Evolutionary conservation across 202 grass and related monocot genomes (phyloP), one percentile per base, ranked within the genome.

Genomic region (Thinopyrum obtusiflorum): DNA sequence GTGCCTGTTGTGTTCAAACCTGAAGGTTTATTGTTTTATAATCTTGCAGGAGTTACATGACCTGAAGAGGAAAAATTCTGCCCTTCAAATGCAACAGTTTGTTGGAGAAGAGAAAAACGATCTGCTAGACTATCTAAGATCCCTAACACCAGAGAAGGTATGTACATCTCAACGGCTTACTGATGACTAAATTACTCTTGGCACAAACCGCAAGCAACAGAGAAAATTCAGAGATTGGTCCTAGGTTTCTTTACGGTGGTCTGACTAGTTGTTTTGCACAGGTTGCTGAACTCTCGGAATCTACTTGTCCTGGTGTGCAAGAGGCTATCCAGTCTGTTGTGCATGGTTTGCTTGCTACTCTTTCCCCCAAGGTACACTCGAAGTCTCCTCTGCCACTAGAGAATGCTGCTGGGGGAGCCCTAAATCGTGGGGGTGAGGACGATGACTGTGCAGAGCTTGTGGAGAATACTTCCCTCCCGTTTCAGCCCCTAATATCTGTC

Each of bases 41-140:
- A 73, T 74, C 51, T 68, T 88, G 40, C 73, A 99, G 97, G 93
- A 99, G 37, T 82, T 97, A 25, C 86, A 91, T 81, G 82, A 94
- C 51, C 77, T 99, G 12, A 94, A 89, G 84, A 94, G 90, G 78
- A 97, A 94, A 91, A 92, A 94, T 87, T 94, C 93, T 32, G 93
- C 93, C 23, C 71, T 97, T 32, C 90, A 97, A 77, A 99, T 99
- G 93, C 93, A 99, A 82, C 93, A 94, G 69, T 97, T 97, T 62
- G 93, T 94, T 37, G 97, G 93, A 73, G 97, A 99, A 83, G 97
- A 97, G 80, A 99, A 97, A 78, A 94, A 97, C 88, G 97, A 94
- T 79, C 84, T 99, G 83, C 84, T 99, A n/a, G 97, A 99, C 83
- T 99, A 99, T 80, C 73, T 99, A 61, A 89, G 97, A 90, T 99